Conservation (phyloP, 805 yeast genomes). For the Yarrowia porcina region DNA sequence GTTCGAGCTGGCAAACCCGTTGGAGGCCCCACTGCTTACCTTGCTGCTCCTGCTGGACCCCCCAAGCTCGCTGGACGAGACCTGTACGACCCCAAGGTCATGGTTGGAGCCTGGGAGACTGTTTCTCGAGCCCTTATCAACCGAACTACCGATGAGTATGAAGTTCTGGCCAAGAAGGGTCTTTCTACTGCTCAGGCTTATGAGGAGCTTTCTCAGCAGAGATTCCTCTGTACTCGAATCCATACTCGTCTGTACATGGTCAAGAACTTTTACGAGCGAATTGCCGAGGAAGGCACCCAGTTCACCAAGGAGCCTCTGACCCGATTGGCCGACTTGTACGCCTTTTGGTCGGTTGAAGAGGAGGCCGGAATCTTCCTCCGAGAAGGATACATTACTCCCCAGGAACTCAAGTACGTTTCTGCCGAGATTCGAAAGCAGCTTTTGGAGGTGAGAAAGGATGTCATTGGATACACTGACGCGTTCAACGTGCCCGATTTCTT, state of each 20-base stretch:
- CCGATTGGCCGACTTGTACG: conserved; percentile 58
- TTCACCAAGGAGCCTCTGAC: conserved; percentile 50
- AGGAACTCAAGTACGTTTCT: conserved; percentile 45
- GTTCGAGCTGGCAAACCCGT: conserved; percentile 44
- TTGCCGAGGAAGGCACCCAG: conserved; percentile 39
- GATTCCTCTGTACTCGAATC: conserved; percentile 43
- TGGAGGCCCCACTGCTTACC: conserved; percentile 46
- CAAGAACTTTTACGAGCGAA: conserved; percentile 39
- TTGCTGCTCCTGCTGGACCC: conserved; percentile 31
- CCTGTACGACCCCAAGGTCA: conserved; percentile 32
- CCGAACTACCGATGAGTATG: conserved; percentile 37
- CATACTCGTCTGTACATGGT: conserved; percentile 42
- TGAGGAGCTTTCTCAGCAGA: conserved; percentile 42
- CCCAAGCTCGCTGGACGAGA: conserved; percentile 30
- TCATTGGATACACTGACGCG: conserved; percentile 77
- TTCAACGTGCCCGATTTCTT: conserved; percentile 77
- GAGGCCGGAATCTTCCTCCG: conserved; percentile 74
- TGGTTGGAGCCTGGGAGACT: conserved; percentile 40
- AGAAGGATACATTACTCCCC: conserved; percentile 52
- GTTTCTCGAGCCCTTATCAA: conserved; percentile 38
- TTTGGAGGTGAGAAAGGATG: conserved; percentile 57
- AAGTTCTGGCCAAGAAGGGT: conserved; percentile 32
- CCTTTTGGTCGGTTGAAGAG: conserved; percentile 61
- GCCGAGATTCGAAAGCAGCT: conserved; percentile 47
- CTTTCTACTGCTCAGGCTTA: conserved; percentile 37